Evolutionary conservation across 1,284 basidiomycete species (phyloP).

Genomic region (Ustilago cynodontis): DNA sequence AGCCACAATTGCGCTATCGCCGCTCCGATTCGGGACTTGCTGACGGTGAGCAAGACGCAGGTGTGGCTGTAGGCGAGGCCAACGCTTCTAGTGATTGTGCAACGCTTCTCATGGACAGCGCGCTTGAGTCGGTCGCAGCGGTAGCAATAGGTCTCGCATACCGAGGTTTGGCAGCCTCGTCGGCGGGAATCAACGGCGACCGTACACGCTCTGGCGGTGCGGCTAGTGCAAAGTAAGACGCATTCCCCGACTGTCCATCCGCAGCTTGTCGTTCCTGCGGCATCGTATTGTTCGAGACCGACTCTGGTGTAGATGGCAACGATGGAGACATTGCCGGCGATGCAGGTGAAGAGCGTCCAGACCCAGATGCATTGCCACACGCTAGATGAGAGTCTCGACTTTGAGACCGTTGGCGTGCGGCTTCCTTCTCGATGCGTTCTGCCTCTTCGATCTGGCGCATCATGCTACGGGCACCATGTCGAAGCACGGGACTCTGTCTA

Average conservation of each 20-base stretch:
- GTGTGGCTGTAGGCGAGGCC: constrained; percentile 16
- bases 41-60: background rate
- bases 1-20: background rate
- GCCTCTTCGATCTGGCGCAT: constrained; percentile 51
- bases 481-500: constrained; percentile 34
- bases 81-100: constrained; percentile 24
- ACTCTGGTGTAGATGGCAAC: constrained; percentile 18
- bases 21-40: constrained; percentile 1
- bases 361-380: constrained; percentile 7
- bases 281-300: constrained; percentile 17
- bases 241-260: background rate
- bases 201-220: constrained; percentile 31
- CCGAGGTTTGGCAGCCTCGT: constrained; percentile 9
- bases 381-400: constrained; percentile 17
- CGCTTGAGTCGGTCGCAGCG: constrained; percentile 1
- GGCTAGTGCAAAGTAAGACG: constrained; percentile 30
- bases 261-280: constrained; percentile 18
- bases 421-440: constrained; percentile 36
- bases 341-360: constrained; percentile 28
- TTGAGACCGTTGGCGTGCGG: constrained; percentile 14
- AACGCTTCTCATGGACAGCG: constrained; percentile 18
- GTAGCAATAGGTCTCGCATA: constrained; percentile 8
- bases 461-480: constrained; percentile 46
- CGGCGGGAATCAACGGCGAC: constrained; percentile 40
- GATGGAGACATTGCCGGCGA: constrained; percentile 31